Evolutionary conservation across 2,329 filamentous ascomycete species (phyloP), one percentile per base, ranked within the genome.

Genomic region (Aspergillus versicolor): DNA sequence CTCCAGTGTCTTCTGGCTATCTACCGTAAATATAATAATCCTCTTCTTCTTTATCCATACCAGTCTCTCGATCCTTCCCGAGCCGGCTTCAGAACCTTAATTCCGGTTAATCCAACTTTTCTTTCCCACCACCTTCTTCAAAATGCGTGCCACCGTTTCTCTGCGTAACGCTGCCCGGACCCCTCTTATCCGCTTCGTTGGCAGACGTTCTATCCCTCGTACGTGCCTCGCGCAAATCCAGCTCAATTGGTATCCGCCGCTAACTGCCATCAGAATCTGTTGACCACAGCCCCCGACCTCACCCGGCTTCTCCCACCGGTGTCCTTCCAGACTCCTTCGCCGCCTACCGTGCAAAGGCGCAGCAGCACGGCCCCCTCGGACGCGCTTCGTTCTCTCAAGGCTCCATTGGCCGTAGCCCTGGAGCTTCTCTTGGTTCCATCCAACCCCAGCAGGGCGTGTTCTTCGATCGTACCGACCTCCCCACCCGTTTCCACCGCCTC

Each of bases 401-500:
- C 52, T 66, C 65, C 52, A 73, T 80, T 60, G 90, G 90, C 63
- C 84, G 84, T 67, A 73, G 79, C 56, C 74, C 89, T 9, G 92
- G 91, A 55, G 77, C 85, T 59, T 79, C 87, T 38, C 82, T 97
- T 11, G 92, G 93, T 46, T 78, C 89, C 12, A 81, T 97, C 60
- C 73, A 83, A 64, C 83, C 92, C 38, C 82, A 83, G 58, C 77
- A 85, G 68, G 93, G 93, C 65, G 80, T 91, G 74, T 91, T 83
- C 76, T 97, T 96, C 73, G 94, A 97, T 76, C 86, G 92, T 66
- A 90, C 86, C 66, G 90, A 99, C 78, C 86, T 99, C 22, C 93
- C 94, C 17, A 73, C 81, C 61, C 86, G 93, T 67, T 99, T 97
- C 84, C 86, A 88, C 70, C 84, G 91, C 63, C 79, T 84, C 48